Percentiles rank a stretch among this genome's conserved stretches.
These are phyloP conservation scores for Russula virescens DNA, from an alignment of 768 basidiomycete genomes.

Conservation along the genomic window DNA sequence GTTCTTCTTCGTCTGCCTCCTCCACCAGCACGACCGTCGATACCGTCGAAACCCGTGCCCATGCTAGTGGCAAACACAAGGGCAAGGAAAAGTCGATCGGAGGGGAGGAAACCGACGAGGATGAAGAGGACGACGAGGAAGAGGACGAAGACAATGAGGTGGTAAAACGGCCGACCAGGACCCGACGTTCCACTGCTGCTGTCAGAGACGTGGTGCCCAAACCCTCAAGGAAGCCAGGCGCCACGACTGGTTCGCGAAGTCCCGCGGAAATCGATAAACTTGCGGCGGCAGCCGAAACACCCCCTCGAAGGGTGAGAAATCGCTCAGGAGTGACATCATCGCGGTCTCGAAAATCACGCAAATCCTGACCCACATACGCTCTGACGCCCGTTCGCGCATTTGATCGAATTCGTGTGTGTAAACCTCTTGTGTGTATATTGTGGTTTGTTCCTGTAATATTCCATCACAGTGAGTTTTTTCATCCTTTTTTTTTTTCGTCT, in stretches of 20 bases:
- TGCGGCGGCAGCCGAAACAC: neutral
- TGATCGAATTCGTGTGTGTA: neutral
- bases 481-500: too few relatives aligned
- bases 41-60: conserved; percentile 2
- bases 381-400: too few relatives aligned
- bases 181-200: neutral
- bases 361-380: conserved; percentile 2
- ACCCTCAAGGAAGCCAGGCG: conserved; percentile 6
- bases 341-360: conserved; percentile 18
- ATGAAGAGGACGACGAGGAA: neutral
- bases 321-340: conserved; percentile 18
- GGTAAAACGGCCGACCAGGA: neutral
- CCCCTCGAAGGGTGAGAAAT: conserved; percentile 13
- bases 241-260: neutral
- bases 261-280: conserved; percentile 9
- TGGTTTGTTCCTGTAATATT: conserved; percentile 5
- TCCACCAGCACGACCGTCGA: conserved; percentile 16
- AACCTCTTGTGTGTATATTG: neutral
- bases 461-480: conserved; percentile 7
- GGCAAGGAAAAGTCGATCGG: conserved; percentile 18
- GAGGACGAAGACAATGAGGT: neutral
- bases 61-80: conserved; percentile 8
- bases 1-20: conserved; percentile 23
- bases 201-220: neutral
- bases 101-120: conserved; percentile 16